Evolutionary conservation across 2,329 filamentous ascomycete species (phyloP).

Genomic region (Venturia effusa): DNA sequence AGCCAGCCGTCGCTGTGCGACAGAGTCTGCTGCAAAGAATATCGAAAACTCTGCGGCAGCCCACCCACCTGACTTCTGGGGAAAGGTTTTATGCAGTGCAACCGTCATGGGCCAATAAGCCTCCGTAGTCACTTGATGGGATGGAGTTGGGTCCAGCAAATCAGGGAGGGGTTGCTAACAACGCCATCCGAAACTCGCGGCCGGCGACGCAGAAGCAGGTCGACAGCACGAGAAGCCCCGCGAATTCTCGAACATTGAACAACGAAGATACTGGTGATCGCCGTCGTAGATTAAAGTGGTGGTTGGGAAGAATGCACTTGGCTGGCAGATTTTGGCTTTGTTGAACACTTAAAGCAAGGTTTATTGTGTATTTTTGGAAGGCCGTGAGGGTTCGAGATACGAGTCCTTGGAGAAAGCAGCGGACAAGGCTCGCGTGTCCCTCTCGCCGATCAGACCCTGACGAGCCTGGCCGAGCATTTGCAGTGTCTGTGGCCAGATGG

Average conservation of each 20-base stretch:
- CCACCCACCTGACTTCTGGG: background rate
- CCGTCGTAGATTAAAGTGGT: background rate
- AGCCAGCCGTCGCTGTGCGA: background rate
- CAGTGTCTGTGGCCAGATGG: background rate
- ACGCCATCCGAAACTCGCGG: background rate
- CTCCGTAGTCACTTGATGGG: background rate
- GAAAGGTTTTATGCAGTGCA: background rate
- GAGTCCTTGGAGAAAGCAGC: background rate
- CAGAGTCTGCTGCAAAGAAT: background rate
- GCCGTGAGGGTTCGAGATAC: background rate
- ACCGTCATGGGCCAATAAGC: background rate
- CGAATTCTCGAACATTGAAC: too few species aligned
- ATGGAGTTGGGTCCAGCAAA: background rate
- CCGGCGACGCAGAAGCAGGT: background rate
- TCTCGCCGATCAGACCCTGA: background rate
- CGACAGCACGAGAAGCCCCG: background rate
- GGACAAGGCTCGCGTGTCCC: background rate
- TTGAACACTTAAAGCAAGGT: background rate
- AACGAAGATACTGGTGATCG: background rate
- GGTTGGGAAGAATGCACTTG: background rate
- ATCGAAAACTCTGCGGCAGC: background rate
- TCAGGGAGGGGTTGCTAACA: background rate
- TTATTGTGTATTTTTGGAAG: background rate
- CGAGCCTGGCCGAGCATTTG: background rate
- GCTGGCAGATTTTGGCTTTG: background rate